Conservation (phyloP, 169 alveolate genomes). For the Eimeria praecox region DNA sequence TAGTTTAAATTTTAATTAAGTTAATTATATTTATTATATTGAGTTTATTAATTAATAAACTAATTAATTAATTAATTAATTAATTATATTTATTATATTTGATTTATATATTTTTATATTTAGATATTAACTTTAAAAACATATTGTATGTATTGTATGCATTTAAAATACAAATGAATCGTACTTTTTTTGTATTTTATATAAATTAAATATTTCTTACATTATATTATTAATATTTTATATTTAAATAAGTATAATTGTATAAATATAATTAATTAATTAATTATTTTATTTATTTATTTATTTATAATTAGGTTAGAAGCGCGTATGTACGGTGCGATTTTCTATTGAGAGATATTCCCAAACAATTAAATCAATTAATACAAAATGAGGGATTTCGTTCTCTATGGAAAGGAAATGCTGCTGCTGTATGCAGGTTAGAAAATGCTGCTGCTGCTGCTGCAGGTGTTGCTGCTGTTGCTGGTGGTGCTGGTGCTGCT, state of each 20-base stretch:
- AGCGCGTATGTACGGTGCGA: neutral
- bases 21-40: too few species aligned
- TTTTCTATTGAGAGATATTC: neutral
- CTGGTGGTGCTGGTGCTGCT: conserved; percentile 88
- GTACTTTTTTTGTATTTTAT: too few species aligned
- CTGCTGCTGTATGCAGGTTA: conserved; percentile 86
- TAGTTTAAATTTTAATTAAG: neutral
- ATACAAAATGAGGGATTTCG: neutral
- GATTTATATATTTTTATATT: conserved; percentile 31
- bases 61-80: neutral
- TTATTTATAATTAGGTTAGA: neutral
- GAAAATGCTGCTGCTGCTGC: too few species aligned
- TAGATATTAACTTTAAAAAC: neutral
- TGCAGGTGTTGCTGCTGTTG: too few species aligned
- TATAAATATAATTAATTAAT: too few species aligned
- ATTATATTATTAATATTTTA: too few species aligned
- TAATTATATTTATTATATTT: neutral
- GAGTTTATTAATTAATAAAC: neutral
- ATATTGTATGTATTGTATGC: neutral
- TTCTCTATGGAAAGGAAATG: conserved; percentile 23
- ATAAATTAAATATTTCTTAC: too few species aligned
- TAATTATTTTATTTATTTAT: too few species aligned
- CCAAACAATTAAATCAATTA: neutral
- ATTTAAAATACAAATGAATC: too few species aligned
- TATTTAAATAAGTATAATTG: neutral